Conservation (phyloP, 108 stramenopile species). For the Nitzschia sp. region DNA sequence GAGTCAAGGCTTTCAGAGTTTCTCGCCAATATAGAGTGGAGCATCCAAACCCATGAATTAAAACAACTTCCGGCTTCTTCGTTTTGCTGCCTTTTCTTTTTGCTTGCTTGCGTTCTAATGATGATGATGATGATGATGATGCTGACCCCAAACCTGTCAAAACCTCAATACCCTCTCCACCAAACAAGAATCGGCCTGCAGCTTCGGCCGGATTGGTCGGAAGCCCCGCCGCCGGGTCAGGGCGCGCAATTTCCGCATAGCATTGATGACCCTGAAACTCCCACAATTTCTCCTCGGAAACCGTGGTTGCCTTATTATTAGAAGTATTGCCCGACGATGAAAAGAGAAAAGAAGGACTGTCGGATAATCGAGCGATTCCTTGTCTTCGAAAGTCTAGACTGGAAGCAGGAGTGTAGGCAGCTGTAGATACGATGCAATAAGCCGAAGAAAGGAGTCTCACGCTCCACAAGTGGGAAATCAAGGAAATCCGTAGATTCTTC, state of each 20-base stretch:
- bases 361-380: not conserved
- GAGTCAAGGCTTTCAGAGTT: slow-evolving; percentile 35
- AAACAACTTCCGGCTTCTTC: slow-evolving; percentile 38
- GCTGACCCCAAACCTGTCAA: not conserved
- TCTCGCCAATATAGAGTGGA: slow-evolving; percentile 67
- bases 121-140: not conserved
- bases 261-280: slow-evolving; percentile 29
- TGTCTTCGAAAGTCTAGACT: not conserved
- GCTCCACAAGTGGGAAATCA: too few relatives aligned
- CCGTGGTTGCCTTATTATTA: not conserved
- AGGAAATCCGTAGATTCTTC: too few relatives aligned
- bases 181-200: not conserved
- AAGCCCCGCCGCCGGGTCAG: not conserved
- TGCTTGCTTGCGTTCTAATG: too few relatives aligned
- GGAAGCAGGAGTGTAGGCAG: not conserved
- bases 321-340: not conserved
- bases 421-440: not conserved
- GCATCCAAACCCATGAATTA: slow-evolving; percentile 70
- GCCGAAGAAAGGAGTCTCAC: not conserved
- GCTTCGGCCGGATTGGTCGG: not conserved
- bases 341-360: not conserved
- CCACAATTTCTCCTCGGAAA: not conserved
- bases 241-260: slow-evolving; percentile 16
- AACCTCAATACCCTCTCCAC: not conserved
- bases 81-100: not conserved